Percentiles rank a stretch among this genome's conserved stretches.
phyloP scores from a whole-genome alignment of 73 alveolate species.

The Urostyla sp. region DNA sequence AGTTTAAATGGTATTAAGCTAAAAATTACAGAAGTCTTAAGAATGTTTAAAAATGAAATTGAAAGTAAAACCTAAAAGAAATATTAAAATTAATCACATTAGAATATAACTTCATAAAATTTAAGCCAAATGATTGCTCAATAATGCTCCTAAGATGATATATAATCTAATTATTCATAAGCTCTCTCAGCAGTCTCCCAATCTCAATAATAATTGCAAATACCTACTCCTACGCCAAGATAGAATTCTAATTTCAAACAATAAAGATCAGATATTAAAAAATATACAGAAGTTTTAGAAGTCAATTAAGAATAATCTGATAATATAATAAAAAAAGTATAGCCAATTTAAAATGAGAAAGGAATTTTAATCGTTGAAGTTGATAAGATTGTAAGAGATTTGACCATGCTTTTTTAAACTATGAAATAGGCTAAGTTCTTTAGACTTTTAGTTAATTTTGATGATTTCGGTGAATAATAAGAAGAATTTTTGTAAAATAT shows the following conservation, averaged over 20 bases:
- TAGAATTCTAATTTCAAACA: conserved; percentile 1
- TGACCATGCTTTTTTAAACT: conserved; percentile 19
- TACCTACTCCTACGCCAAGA: too few species aligned
- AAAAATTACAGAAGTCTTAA: conserved; percentile 26
- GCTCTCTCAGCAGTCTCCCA: not conserved
- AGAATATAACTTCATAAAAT: not conserved
- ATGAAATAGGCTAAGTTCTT: conserved; percentile 36
- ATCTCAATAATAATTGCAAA: too few species aligned
- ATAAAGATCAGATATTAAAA: conserved; percentile 48
- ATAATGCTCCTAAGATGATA: not conserved
- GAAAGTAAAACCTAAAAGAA: conserved; percentile 14
- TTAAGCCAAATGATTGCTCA: not conserved
- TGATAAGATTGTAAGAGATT: conserved; percentile 42
- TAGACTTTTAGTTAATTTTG: not conserved
- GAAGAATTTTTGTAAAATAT: not conserved
- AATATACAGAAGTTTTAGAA: conserved; percentile 20
- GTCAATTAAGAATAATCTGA: not conserved
- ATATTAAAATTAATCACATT: not conserved
- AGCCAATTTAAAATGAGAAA: not conserved
- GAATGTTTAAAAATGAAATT: conserved; percentile 15
- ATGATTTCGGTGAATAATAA: not conserved
- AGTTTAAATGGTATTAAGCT: conserved; percentile 20
- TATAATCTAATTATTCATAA: not conserved
- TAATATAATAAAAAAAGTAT: conserved; percentile 12
- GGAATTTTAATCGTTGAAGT: conserved; percentile 48